Evolutionary conservation across 2,329 filamentous ascomycete genomes (phyloP), one percentile per base, ranked within the genome.

Genomic region (Fusarium aywerte): DNA sequence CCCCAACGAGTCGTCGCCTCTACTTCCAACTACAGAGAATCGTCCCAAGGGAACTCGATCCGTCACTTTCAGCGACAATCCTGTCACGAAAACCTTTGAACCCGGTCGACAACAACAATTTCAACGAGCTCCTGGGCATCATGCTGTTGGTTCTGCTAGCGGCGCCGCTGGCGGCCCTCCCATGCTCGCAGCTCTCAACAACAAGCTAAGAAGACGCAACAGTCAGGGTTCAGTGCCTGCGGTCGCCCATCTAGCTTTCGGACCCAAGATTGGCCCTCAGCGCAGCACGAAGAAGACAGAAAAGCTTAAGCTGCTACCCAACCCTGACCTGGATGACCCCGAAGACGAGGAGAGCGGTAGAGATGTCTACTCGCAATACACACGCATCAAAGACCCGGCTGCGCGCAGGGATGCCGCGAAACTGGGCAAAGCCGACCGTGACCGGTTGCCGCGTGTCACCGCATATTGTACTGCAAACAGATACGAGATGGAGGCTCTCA

Each of bases 351-450:
- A 97, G 79, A 96, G 92, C 74, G 93, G 94, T 11, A 85, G 94
- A 67, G 96, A 99, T 76, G 96, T 99, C 31, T 99, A 99, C 80
- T 95, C 94, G 25, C 96, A 99, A 78, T 98, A 97, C 77, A 97
- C 95, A 10, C 87, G 96, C 42, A 99, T 99, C 80, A 98, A 98
- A 78, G 96, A 99, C 75, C 94, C 95, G 1, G 97, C 91, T 1
- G 96, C 96, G 10, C 85, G 96, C 64, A 87, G 96, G 73, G 95
- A 98, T 83, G 96, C 96, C 16, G 96, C 96, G 27, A 85, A 94
- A 56, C 80, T 99, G 38, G 96, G 96, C 35, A 99, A 98, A 78
- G 94, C 95, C 36, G 96, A 99, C 77, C 87, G 96, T 57, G 91
- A 93, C 67, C 87, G 90, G 66, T 80, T 99, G 56, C 96, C 96